A percentile compares a stretch with the other conserved stretches of the same genome.
These are phyloP conservation scores for Stagonosporopsis chrysanthemi DNA, from an alignment of 2,329 filamentous ascomycete species.

Conservation along the genomic window DNA sequence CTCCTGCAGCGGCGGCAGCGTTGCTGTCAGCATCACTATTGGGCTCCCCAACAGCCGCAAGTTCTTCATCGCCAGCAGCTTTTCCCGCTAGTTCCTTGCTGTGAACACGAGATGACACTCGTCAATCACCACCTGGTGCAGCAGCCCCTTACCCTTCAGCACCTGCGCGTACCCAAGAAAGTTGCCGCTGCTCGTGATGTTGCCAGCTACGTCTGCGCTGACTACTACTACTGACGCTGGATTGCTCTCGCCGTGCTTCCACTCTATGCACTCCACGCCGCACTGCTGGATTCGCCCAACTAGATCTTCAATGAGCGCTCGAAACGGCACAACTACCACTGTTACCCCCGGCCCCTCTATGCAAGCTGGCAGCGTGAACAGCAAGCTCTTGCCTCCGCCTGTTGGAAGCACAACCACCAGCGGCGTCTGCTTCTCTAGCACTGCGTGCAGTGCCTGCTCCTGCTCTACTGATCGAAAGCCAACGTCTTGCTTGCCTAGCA, in stretches of 20 bases:
- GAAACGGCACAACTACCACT: conserved; percentile 29
- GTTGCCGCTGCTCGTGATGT: background rate
- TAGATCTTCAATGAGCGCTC: conserved; percentile 23
- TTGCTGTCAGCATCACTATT: background rate
- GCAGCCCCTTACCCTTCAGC: background rate
- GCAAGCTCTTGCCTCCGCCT: conserved; percentile 32
- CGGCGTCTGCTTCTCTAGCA: conserved; percentile 8
- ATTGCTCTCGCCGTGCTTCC: conserved; percentile 20
- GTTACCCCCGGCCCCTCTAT: conserved; percentile 15
- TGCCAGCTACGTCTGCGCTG: conserved; percentile 8
- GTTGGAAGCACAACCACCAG: conserved; percentile 6
- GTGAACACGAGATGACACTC: background rate
- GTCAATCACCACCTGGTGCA: background rate
- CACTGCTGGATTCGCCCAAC: conserved; percentile 8
- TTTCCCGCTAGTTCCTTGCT: background rate
- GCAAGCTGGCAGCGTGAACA: conserved; percentile 27
- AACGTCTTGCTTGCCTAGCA: too few species aligned
- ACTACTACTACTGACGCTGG: conserved; percentile 27
- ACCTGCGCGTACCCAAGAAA: background rate
- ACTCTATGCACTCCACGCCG: conserved; percentile 1
- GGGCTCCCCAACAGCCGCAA: background rate
- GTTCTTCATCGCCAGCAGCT: background rate
- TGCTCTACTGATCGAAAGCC: conserved; percentile 19
- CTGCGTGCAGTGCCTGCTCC: conserved; percentile 21
- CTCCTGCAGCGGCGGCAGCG: background rate